Base-by-base conservation (phyloP, 2,329 filamentous ascomycete species). In the Dothidotthia symphoricarpi region DNA sequence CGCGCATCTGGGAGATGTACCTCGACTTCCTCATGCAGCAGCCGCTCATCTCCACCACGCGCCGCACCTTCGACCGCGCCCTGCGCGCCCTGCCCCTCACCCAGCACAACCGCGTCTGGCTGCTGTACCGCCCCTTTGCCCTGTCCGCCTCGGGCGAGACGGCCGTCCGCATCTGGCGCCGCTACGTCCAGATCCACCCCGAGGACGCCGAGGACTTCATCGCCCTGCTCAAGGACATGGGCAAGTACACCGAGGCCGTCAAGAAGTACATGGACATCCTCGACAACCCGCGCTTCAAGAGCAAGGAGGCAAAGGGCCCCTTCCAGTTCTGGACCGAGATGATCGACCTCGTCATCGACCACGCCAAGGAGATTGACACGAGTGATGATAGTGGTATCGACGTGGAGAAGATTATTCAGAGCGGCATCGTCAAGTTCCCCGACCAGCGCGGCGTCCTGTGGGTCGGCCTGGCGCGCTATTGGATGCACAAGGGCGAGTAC, bases 281-380 rank as follows among this genome's bases (percentile, higher is more conserved):
- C 57, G 90, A 97, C 72, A 90, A 96, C 56, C 80, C 86, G 3
- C 83, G 83, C 24, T 97, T 98, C 69, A 81, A 82, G 62, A 97
- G 91, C 70, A 95, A 94, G 69, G 83, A 93, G 51, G 87, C 87
- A 43, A 96, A 95, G 69, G 91, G 93, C 1, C 88, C 91, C 47
- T 98, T 95, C 64, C 89, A 98, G 67, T 77, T 98, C 32, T 98
- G 93, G 93, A 93, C 82, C 48, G 93, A 98, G 65, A 94, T 98
- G 88, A 83, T 97, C 24, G 93, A 98, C 59, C 67, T 97, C 49
- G 75, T 98, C 30, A 94, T 98, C 28, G 86, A 86, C 43, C 88
- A 95, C 64, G 93, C 93, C 3, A 85, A 84, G 55, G 81, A 94
- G 28, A 82, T 98, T 32, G 81, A 93, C 57, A 86, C 88, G 5